Conservation (phyloP, 169 alveolate species). For the Theileria equi region DNA sequence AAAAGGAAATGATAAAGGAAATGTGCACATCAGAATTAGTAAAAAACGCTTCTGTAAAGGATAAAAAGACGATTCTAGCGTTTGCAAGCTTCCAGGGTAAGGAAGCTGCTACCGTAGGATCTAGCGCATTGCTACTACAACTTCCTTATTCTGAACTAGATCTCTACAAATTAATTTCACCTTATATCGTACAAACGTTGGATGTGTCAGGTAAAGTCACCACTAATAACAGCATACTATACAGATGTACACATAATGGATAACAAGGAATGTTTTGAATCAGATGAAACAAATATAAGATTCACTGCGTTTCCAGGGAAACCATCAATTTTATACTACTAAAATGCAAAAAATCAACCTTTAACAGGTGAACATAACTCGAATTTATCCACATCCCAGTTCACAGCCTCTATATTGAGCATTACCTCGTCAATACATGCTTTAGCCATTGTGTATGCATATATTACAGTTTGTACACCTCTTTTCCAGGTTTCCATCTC, state of each 20-base stretch:
- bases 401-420: constrained; percentile 43
- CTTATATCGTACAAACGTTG: constrained; percentile 55
- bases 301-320: constrained; percentile 71
- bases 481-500: constrained; percentile 18
- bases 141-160: constrained; percentile 64
- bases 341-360: not conserved
- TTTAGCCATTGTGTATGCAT: constrained; percentile 52
- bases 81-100: constrained; percentile 82
- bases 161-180: constrained; percentile 45
- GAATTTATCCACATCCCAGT: constrained; percentile 48
- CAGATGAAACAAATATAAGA: constrained; percentile 62
- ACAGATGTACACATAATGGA: constrained; percentile 66
- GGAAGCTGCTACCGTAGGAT: constrained; percentile 64
- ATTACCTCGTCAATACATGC: constrained; percentile 55
- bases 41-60: constrained; percentile 60
- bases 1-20: constrained; percentile 53
- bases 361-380: not conserved
- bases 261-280: constrained; percentile 46
- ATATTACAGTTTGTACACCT: constrained; percentile 41
- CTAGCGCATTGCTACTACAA: constrained; percentile 29
- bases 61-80: constrained; percentile 79
- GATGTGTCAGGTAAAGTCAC: constrained; percentile 50
- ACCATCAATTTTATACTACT: constrained; percentile 70
- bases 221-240: constrained; percentile 1
- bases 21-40: constrained; percentile 59